Evolutionary conservation across 1,284 basidiomycete species (phyloP).

Genomic region (Tilletia indica): DNA sequence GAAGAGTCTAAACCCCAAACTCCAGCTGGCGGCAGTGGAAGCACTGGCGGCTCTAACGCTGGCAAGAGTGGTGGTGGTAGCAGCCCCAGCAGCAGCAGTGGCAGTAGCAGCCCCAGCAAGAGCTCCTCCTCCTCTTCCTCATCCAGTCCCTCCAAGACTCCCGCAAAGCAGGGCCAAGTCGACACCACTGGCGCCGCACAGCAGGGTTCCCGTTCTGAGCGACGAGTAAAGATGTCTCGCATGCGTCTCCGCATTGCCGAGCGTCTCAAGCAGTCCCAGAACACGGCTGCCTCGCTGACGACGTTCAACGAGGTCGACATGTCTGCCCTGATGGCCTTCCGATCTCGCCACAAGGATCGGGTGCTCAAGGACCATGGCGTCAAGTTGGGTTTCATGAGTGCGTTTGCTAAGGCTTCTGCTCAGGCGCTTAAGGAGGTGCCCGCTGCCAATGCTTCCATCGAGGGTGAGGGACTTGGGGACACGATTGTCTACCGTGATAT

Average conservation of each 20-base stretch:
- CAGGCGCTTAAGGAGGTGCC: conserved; percentile 90
- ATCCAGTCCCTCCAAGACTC: conserved; percentile 29
- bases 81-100: too few species aligned
- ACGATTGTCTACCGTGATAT: conserved; percentile 94
- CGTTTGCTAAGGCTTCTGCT: conserved; percentile 83
- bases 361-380: conserved; percentile 89
- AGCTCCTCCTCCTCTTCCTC: conserved; percentile 5
- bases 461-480: conserved; percentile 66
- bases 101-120: background rate
- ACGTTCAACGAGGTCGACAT: conserved; percentile 99
- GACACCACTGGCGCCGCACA: conserved; percentile 19
- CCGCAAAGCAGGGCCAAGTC: conserved; percentile 18
- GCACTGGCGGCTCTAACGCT: too few species aligned
- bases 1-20: conserved; percentile 6
- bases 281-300: conserved; percentile 91
- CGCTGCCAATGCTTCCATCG: conserved; percentile 90
- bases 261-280: conserved; percentile 96
- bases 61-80: background rate
- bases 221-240: conserved; percentile 65
- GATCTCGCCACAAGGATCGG: conserved; percentile 90
- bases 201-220: conserved; percentile 69
- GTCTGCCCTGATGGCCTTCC: conserved; percentile 90
- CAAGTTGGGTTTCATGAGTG: conserved; percentile 98
- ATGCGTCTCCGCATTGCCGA: conserved; percentile 97
- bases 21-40: background rate